A percentile compares a stretch with the other conserved stretches of the same genome.
phyloP scores from a whole-genome alignment of 371 early-diverging fungal genomes.

The Funneliformis caledonium region DNA sequence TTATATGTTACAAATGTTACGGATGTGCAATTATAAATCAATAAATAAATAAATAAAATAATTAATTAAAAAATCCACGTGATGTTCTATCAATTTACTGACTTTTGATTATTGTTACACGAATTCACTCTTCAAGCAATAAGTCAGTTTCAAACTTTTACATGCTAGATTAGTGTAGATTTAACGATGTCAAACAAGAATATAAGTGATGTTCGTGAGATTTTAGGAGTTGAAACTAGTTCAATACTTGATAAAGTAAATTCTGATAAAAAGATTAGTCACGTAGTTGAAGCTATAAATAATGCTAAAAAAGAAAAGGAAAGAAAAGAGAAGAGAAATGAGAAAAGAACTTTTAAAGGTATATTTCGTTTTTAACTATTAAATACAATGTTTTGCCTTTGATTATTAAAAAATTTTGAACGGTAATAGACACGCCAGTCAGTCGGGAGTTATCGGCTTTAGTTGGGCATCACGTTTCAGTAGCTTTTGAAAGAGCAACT shows the following conservation, averaged over 20 bases:
- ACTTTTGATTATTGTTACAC: no score
- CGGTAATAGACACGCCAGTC: neutral
- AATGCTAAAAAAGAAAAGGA: neutral
- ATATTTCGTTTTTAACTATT: neutral
- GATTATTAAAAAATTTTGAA: neutral
- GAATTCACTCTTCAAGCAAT: no score
- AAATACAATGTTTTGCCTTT: no score
- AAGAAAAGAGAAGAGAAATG: neutral
- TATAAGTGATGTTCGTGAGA: neutral
- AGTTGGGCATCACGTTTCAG: slow-evolving; percentile 72
- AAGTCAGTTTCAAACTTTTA: no score
- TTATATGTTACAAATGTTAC: no score
- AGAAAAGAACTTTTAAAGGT: neutral
- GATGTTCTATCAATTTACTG: no score
- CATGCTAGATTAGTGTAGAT: neutral
- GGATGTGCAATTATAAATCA: no score
- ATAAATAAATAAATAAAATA: no score
- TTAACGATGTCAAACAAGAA: neutral
- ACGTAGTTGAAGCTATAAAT: neutral
- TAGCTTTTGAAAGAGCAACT: slow-evolving; percentile 63
- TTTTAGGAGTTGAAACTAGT: neutral
- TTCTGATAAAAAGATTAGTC: neutral
- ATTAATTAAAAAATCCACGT: no score
- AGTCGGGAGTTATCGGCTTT: slow-evolving; percentile 66
- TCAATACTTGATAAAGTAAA: neutral